Conservation (phyloP, 2,329 filamentous ascomycete species). For the Diaporthe longicolla region DNA sequence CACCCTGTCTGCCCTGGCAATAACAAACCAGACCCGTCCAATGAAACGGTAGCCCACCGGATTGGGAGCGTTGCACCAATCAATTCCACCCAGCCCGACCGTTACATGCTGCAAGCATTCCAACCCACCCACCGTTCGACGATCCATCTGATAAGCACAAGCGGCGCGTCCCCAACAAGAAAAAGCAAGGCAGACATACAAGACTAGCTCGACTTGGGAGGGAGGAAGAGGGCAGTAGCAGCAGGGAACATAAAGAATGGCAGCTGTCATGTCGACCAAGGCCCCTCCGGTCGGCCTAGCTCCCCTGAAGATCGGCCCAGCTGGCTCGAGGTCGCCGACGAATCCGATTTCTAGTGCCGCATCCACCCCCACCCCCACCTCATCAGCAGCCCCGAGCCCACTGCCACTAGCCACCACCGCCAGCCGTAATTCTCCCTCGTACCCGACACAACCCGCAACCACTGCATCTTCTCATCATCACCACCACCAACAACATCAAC, state of each 20-base stretch:
- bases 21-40: conserved; percentile 3
- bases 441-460: conserved; percentile 27
- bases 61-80: conserved; percentile 20
- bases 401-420: background rate
- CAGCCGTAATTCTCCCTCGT: conserved; percentile 21
- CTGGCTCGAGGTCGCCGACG: conserved; percentile 33
- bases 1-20: conserved; percentile 4
- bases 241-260: conserved; percentile 8
- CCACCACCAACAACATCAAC: background rate
- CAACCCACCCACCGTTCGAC: background rate
- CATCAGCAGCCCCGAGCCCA: conserved; percentile 30
- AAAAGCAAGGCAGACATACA: background rate
- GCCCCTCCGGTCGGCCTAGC: conserved; percentile 35
- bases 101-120: background rate
- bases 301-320: conserved; percentile 38
- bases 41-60: conserved; percentile 33
- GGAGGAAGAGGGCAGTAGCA: background rate
- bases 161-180: background rate
- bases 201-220: background rate
- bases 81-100: background rate
- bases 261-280: conserved; percentile 27
- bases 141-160: conserved; percentile 23
- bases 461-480: conserved; percentile 30
- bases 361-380: conserved; percentile 41
- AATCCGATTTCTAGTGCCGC: conserved; percentile 40